These are phyloP conservation scores for Chalciporus sphaerocephalus DNA, from an alignment of 768 basidiomycete genomes.

Conservation along the genomic window DNA sequence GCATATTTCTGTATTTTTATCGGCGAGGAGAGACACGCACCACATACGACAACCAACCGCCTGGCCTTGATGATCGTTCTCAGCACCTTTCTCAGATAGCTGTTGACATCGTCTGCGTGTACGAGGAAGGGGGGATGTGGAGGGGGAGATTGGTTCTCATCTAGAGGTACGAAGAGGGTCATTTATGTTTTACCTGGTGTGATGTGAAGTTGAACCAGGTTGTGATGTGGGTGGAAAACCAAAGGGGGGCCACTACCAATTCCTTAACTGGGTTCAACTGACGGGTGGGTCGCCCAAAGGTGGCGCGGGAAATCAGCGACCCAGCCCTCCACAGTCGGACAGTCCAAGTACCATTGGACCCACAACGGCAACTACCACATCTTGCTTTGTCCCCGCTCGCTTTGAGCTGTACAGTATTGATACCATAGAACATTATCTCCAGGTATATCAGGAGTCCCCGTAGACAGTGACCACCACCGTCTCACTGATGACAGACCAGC, in stretches of 20 bases:
- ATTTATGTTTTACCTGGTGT: constrained; percentile 34
- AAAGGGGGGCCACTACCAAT: constrained; percentile 18
- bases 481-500: constrained; percentile 16
- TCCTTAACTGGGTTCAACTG: not conserved
- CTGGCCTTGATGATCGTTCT: constrained; percentile 74
- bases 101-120: constrained; percentile 40
- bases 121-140: constrained; percentile 54
- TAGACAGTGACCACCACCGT: not conserved
- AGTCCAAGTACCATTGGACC: too few species aligned
- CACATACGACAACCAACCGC: constrained; percentile 82
- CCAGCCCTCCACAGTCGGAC: too few species aligned
- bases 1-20: constrained; percentile 10
- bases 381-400: constrained; percentile 12
- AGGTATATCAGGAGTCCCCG: constrained; percentile 11
- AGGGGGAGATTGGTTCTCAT: constrained; percentile 43
- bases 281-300: constrained; percentile 4
- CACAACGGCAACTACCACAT: constrained; percentile 2
- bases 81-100: constrained; percentile 51
- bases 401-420: constrained; percentile 11
- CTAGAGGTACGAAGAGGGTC: constrained; percentile 65
- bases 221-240: constrained; percentile 22
- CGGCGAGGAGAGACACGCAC: constrained; percentile 41
- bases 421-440: not conserved
- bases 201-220: constrained; percentile 24
- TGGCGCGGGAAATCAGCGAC: constrained; percentile 29